These are phyloP conservation scores for Saksenaea oblongispora DNA, from an alignment of 371 early-diverging fungal genomes.

Conservation along the genomic window DNA sequence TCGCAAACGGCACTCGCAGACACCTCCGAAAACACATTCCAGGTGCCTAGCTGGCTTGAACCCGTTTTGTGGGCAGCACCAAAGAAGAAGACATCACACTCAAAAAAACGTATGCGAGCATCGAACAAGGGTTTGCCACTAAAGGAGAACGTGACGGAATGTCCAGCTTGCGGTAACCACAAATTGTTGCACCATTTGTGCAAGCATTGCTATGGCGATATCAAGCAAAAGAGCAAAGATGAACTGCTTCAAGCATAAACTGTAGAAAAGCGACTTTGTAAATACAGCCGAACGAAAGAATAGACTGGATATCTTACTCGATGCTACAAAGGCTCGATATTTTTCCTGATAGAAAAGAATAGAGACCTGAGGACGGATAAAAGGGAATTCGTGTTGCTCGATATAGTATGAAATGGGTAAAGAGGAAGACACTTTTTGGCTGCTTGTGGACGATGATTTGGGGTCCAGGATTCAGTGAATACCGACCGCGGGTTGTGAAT, in stretches of 20 bases:
- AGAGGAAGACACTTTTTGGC: too few relatives aligned
- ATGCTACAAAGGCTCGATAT: neutral
- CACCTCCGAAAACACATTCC: slow-evolving; percentile 24
- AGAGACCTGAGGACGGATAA: too few relatives aligned
- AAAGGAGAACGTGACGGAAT: slow-evolving; percentile 69
- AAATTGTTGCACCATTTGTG: slow-evolving; percentile 81
- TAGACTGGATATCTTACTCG: neutral
- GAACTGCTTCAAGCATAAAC: slow-evolving; percentile 2
- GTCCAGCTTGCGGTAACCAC: slow-evolving; percentile 74
- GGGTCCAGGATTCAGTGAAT: too few relatives aligned
- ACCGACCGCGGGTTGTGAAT: too few relatives aligned
- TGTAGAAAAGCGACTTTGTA: neutral
- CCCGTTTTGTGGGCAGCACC: slow-evolving; percentile 79
- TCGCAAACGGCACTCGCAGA: slow-evolving; percentile 2
- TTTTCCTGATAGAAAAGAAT: too few relatives aligned
- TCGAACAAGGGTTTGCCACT: slow-evolving; percentile 79
- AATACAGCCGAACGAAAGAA: neutral
- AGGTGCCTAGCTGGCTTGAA: slow-evolving; percentile 50
- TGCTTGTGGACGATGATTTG: too few relatives aligned
- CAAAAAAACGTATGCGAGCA: slow-evolving; percentile 85
- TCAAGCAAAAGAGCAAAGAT: slow-evolving; percentile 37
- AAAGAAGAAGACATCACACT: slow-evolving; percentile 86
- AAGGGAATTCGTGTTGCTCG: too few relatives aligned
- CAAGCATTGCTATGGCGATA: slow-evolving; percentile 71
- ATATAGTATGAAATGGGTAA: too few relatives aligned